Evolutionary conservation across 345 rosid species (phyloP), one percentile per base, ranked within the genome.

Genomic region (Hypericum perforatum): DNA sequence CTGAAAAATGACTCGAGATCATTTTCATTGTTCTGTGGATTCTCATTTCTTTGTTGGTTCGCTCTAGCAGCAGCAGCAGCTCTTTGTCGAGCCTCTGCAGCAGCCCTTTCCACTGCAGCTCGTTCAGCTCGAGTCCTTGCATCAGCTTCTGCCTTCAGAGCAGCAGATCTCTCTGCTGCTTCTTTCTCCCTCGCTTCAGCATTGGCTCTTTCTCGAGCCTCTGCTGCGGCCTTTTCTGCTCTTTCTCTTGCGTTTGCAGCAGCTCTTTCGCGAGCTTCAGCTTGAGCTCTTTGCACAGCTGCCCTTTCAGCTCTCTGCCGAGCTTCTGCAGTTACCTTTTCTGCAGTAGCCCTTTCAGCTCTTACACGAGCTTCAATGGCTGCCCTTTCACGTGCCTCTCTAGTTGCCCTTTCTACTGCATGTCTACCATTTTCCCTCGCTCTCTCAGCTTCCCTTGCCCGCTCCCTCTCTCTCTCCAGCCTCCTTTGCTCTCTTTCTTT

Each of bases 261-360:
- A 58, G 96, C 95, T 67, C 98, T 81, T 73, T 85, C 94, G 69
- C 97, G 94, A 51, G 97, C 98, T 78, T 92, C 98, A 52, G 95
- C 86, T 61, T 85, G 89, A 12, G 78, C 98, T 76, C 98, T 82
- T 61, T 78, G 90, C 61, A 92, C 97, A 6, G 97, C 97, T 45
- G 82, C 81, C 73, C 94, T 78, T 72, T 77, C 96, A 7, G 98
- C 85, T 38, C 98, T 88, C 62, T 77, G 88, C 53, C 98, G 82
- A 52, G 95, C 94, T 62, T 75, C 94, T 11, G 86, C 62, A 54
- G 84, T 50, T 53, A 56, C 95, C 71, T 82, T 91, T 40, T 46
- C 95, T 54, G 76, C 90, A 72, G 95, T 90, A 64, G 94, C 88
- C 74, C 89, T 82, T 69, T 92, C 95, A 59, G 85, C 86, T 78